Conservation (phyloP, 257 asterid species). For the Salvia rosmarinus region DNA sequence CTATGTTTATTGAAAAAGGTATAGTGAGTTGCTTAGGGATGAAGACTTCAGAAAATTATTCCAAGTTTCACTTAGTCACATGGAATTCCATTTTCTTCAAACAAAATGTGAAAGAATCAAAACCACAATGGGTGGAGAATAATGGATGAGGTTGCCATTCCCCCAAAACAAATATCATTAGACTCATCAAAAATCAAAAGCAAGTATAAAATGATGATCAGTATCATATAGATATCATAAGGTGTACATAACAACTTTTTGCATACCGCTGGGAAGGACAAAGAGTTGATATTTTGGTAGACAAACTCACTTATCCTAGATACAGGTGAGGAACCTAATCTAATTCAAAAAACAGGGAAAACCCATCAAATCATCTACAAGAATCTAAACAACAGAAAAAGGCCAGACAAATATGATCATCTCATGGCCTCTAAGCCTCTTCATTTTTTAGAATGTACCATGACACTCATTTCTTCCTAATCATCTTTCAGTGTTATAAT, state of each 20-base stretch:
- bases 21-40: neutral
- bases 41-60: neutral
- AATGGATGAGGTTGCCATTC: neutral
- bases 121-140: neutral
- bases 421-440: neutral
- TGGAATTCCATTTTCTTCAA: neutral
- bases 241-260: neutral
- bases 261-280: neutral
- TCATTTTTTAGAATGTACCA: neutral
- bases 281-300: neutral
- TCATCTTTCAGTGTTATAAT: neutral
- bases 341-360: neutral
- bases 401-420: neutral
- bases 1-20: neutral
- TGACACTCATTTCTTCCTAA: neutral
- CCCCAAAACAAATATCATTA: neutral
- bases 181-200: neutral
- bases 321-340: neutral
- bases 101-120: conserved; percentile 1
- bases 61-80: neutral
- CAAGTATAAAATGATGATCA: neutral
- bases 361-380: neutral
- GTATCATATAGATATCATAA: neutral
- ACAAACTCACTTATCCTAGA: neutral
- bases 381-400: neutral